Evolutionary conservation across 805 yeast species (phyloP), one percentile per base, ranked within the genome.

Genomic region (Jamesozyma hellenica): DNA sequence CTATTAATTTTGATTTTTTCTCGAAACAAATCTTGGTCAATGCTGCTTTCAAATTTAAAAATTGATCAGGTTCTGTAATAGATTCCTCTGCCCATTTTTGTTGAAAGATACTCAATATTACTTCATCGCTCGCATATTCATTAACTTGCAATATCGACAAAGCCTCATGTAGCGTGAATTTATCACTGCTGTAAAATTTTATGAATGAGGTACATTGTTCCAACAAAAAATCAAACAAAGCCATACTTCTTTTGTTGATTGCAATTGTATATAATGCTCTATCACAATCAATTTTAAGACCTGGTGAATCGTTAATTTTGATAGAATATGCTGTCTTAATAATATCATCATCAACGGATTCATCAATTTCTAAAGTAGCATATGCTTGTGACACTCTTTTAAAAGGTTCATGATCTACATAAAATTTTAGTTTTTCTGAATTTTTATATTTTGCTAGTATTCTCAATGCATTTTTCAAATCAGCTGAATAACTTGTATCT

Each of bases 311-410:
- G 32, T 73, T 72, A 2, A 70, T 52, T 43, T 77, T 77, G 32
- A 81, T 67, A 42, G 81, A 78, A 51, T 75, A 82, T 0, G 94
- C 88, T 1, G 94, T 81, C 23, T 77, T 68, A 3, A 85, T 72
- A 33, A 82, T 75, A 45, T 83, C 92, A 52, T 79, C 84, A 42
- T 74, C 80, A 12, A 77, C 74, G 0, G 66, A 59, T 1, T 68
- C 66, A 39, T 68, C 69, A 14, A 75, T 66, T 10, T 72, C 81
- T 26, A 82, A 56, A 1, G 61, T 50, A 0, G 62, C 58, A 47
- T 76, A 79, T 0, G 86, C 83, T 35, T 70, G 70, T n/a, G 66
- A 61, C 39, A 71, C 51, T 9, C 32, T 42, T 13, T 41, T 41
- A 37, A 52, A 61, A 2, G 75, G 75, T 42, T 77, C 79, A 29